phyloP scores from a whole-genome alignment of 106 monocot species.

The Agapanthus africanus region DNA sequence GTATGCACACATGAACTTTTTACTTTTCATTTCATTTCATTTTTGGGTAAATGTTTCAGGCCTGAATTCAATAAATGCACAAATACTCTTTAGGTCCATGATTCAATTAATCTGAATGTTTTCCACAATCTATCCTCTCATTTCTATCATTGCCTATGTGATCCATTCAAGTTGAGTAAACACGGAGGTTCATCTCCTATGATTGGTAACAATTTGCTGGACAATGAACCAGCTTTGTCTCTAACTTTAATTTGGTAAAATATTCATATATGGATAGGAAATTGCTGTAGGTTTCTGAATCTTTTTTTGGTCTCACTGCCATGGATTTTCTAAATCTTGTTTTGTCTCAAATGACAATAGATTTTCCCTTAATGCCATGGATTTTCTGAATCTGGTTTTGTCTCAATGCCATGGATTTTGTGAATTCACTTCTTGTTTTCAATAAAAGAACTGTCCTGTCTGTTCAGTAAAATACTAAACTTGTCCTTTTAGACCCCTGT shows the following conservation, averaged over 20 bases:
- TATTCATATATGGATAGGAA: background rate
- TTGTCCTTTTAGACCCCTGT: background rate
- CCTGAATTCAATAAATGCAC: background rate
- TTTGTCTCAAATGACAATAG: background rate
- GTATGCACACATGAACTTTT: background rate
- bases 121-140: background rate
- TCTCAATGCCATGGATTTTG: background rate
- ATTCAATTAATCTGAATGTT: background rate
- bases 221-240: background rate
- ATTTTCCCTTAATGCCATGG: background rate
- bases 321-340: background rate
- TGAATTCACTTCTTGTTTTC: background rate
- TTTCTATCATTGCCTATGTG: background rate
- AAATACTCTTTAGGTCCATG: background rate
- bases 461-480: background rate
- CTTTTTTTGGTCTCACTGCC: background rate
- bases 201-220: background rate
- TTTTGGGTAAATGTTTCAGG: background rate
- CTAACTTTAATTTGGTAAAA: background rate
- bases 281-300: constrained; percentile 1
- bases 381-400: background rate
- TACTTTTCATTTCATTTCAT: background rate
- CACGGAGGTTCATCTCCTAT: background rate
- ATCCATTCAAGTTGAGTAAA: background rate
- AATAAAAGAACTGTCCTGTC: background rate